These are phyloP conservation scores for Hyphochytrium catenoides DNA, from an alignment of 352 stramenopile genomes.

Conservation along the genomic window DNA sequence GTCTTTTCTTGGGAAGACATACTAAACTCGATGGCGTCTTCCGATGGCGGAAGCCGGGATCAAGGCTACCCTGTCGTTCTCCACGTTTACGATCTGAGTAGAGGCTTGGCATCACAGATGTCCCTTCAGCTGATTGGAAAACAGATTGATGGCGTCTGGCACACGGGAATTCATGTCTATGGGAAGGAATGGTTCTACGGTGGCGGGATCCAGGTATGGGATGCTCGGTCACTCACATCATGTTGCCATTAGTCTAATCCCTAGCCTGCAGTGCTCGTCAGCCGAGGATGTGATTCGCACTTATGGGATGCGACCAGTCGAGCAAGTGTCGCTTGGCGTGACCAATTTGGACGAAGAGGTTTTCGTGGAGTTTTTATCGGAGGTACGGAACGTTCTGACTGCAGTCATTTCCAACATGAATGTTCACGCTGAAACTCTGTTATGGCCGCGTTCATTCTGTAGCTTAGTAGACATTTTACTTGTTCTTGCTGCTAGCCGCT, in stretches of 20 bases:
- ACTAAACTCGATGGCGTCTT: no score
- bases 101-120: slow-evolving; percentile 65
- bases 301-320: slow-evolving; percentile 61
- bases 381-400: no score
- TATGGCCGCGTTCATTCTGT: no score
- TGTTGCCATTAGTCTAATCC: background rate
- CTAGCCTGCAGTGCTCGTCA: slow-evolving; percentile 12
- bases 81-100: slow-evolving; percentile 84
- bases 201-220: slow-evolving; percentile 45
- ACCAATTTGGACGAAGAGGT: slow-evolving; percentile 35
- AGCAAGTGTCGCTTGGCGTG: slow-evolving; percentile 40
- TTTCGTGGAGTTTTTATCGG: slow-evolving; percentile 67
- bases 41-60: no score
- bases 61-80: no score
- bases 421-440: no score
- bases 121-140: slow-evolving; percentile 68
- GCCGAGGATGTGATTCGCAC: slow-evolving; percentile 33
- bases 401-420: no score
- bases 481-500: no score
- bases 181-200: slow-evolving; percentile 84
- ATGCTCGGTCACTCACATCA: background rate
- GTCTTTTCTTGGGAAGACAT: no score
- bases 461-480: no score
- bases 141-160: slow-evolving; percentile 78
- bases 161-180: slow-evolving; percentile 53